Conservation (phyloP, 225 moss, liverwort and hornwort species). For the Climacium dendroides region DNA sequence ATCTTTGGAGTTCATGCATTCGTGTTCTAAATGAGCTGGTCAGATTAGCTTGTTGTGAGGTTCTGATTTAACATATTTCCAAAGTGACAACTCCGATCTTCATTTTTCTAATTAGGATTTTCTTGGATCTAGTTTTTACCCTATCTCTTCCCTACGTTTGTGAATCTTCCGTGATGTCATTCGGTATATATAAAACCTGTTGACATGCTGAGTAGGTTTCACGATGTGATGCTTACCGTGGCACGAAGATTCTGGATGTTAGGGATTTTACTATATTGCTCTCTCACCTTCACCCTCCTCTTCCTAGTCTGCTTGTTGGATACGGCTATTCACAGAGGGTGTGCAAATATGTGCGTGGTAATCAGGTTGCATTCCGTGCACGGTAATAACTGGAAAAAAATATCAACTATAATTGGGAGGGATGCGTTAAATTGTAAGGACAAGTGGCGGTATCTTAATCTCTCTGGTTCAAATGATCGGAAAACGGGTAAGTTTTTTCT, state of each 20-base stretch:
- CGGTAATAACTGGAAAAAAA: constrained; percentile 32
- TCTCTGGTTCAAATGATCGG: neutral
- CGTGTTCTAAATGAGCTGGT: neutral
- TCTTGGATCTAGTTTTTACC: neutral
- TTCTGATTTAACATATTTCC: neutral
- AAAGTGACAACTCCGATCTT: neutral
- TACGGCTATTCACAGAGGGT: neutral
- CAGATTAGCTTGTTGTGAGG: neutral
- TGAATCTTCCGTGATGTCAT: neutral
- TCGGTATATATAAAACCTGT: neutral
- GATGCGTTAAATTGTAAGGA: constrained; percentile 4
- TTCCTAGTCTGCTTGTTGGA: neutral
- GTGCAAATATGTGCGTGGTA: neutral
- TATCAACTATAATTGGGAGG: constrained; percentile 22
- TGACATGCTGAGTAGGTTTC: neutral
- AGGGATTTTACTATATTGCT: neutral
- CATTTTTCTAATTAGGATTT: neutral
- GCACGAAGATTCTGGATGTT: neutral
- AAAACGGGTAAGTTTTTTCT: constrained; percentile 2
- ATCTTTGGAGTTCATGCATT: neutral
- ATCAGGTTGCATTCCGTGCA: constrained; percentile 22
- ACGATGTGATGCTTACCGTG: neutral
- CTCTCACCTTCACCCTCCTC: neutral
- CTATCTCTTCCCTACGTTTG: neutral
- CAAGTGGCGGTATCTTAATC: constrained; percentile 17